Evolutionary conservation across 805 yeast genomes (phyloP).

Genomic region (Candida maesae): DNA sequence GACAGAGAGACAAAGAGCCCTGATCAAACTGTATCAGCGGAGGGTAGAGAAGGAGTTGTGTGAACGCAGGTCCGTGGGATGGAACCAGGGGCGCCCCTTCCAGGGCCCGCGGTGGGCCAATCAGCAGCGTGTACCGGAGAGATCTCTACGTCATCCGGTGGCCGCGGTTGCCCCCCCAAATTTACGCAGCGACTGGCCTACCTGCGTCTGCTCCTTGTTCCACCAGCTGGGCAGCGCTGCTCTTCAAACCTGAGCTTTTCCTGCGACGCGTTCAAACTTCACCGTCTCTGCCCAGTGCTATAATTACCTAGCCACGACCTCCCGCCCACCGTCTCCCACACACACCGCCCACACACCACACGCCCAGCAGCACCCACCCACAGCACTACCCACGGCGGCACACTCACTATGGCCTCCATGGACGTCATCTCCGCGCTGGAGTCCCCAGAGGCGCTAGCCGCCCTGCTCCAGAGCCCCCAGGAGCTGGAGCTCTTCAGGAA

Average conservation of each 20-base stretch:
- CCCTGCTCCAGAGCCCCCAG: conserved; percentile 5
- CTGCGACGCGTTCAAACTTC: too few relatives aligned
- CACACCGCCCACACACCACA: neutral
- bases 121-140: neutral
- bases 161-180: neutral
- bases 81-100: too few relatives aligned
- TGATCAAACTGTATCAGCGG: too few relatives aligned
- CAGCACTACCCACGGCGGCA: neutral
- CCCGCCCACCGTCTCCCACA: neutral
- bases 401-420: conserved; percentile 5
- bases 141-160: too few relatives aligned
- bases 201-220: too few relatives aligned
- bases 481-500: conserved; percentile 13
- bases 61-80: too few relatives aligned
- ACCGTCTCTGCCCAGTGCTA: too few relatives aligned
- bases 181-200: neutral
- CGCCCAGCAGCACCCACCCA: neutral
- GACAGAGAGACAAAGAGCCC: too few relatives aligned
- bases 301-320: neutral
- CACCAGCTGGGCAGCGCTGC: too few relatives aligned
- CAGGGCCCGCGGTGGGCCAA: too few relatives aligned
- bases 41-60: too few relatives aligned
- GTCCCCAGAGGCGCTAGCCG: conserved; percentile 6
- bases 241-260: too few relatives aligned
- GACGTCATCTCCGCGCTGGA: conserved; percentile 8